A percentile compares a stretch with the other conserved stretches of the same genome.
phyloP scores from a whole-genome alignment of 768 basidiomycete genomes.

The Nidula microcarpa region DNA sequence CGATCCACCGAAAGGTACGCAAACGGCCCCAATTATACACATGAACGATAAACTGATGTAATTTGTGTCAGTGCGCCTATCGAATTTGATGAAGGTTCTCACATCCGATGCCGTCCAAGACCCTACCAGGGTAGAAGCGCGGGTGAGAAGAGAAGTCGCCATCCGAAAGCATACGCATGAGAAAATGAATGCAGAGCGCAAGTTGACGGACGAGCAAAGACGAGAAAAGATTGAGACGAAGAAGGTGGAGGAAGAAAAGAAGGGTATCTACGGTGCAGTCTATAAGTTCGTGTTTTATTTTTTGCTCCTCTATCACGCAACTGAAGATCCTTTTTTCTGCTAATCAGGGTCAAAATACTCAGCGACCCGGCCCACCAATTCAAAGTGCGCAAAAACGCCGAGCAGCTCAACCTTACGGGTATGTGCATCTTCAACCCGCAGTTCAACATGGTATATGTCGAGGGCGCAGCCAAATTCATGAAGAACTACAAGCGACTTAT shows the following conservation, averaged over 20 bases:
- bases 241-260: constrained; percentile 85
- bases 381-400: constrained; percentile 96
- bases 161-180: constrained; percentile 87
- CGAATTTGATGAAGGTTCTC: constrained; percentile 96
- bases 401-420: constrained; percentile 84
- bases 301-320: background rate
- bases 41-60: too few species aligned
- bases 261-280: constrained; percentile 75
- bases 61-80: constrained; percentile 61
- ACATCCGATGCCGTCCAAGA: constrained; percentile 97
- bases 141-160: constrained; percentile 90
- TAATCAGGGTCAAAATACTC: constrained; percentile 73
- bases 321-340: background rate
- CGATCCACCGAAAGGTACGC: constrained; percentile 87
- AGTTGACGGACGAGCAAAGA: constrained; percentile 87
- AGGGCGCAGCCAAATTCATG: constrained; percentile 84
- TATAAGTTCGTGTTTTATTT: constrained; percentile 71
- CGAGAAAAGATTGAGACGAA: constrained; percentile 84
- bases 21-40: background rate
- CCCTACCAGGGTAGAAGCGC: constrained; percentile 95
- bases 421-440: constrained; percentile 86
- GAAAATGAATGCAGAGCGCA: constrained; percentile 89
- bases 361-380: constrained; percentile 92
- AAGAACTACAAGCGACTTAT: constrained; percentile 87
- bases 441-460: constrained; percentile 91